Percentiles rank a stretch among this genome's conserved stretches.
Conservation (phyloP, 805 yeast genomes). For the Candida quercuum region DNA sequence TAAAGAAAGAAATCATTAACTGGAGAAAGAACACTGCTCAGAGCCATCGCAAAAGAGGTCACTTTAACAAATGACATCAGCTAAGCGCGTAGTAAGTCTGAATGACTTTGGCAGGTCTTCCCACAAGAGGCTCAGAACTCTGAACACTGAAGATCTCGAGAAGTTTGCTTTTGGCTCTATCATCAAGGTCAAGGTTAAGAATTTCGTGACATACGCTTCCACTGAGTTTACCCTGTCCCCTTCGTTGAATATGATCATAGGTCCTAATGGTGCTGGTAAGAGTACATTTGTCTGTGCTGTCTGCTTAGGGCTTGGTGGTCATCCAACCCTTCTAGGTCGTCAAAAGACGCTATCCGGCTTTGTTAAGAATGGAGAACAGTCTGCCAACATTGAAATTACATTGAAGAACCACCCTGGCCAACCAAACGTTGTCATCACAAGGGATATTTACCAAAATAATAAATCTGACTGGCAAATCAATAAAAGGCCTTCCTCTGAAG, state of each 20-base stretch:
- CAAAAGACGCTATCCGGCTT: conserved; percentile 56
- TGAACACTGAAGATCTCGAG: conserved; percentile 13
- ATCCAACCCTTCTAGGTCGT: conserved; percentile 66
- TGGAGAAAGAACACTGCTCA: too few relatives aligned
- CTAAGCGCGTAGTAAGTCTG: conserved; percentile 5
- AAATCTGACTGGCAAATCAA: conserved; percentile 53
- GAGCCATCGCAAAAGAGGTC: neutral
- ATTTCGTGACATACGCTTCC: conserved; percentile 65
- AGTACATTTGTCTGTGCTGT: conserved; percentile 90
- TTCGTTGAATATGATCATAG: conserved; percentile 82
- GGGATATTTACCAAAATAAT: conserved; percentile 28
- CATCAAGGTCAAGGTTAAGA: conserved; percentile 48
- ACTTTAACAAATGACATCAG: neutral
- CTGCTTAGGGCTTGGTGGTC: conserved; percentile 84
- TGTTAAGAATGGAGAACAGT: conserved; percentile 59
- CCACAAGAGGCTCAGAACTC: conserved; percentile 3
- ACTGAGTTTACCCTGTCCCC: conserved; percentile 79
- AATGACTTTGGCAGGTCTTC: conserved; percentile 10
- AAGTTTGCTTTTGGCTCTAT: conserved; percentile 42
- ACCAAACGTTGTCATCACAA: conserved; percentile 36
- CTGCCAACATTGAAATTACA: conserved; percentile 30
- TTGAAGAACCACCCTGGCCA: conserved; percentile 29
- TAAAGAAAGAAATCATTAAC: neutral
- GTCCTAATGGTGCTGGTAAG: conserved; percentile 96
- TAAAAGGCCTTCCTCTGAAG: conserved; percentile 34